Conservation (phyloP, 73 alveolate genomes). For the Uronychia setigera region DNA sequence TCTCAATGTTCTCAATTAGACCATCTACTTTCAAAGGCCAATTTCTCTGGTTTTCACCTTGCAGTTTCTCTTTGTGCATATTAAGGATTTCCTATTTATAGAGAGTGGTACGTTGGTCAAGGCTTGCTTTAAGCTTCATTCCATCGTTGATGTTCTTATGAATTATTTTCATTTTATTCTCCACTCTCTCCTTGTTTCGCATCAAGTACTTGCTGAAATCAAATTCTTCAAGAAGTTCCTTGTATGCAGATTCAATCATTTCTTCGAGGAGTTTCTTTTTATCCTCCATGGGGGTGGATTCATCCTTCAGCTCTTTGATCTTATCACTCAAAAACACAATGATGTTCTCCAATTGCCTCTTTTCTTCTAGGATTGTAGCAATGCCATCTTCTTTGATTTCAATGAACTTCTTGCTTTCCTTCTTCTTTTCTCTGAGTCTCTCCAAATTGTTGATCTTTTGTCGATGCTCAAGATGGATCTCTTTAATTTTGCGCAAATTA, state of each 20-base stretch:
- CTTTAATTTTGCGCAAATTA: constrained; percentile 11
- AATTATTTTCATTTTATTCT: constrained; percentile 28
- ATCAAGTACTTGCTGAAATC: constrained; percentile 39
- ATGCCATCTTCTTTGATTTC: constrained; percentile 34
- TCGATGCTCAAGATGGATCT: constrained; percentile 9
- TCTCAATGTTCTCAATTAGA: constrained; percentile 28
- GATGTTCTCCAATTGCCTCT: constrained; percentile 36
- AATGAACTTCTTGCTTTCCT: constrained; percentile 26
- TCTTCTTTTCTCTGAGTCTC: constrained; percentile 33
- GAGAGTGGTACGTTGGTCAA: constrained; percentile 16
- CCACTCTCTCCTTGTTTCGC: constrained; percentile 16
- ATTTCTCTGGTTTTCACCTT: constrained; percentile 5
- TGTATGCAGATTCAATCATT: constrained; percentile 48
- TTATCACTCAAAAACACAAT: constrained; percentile 45
- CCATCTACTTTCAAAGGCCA: constrained; percentile 46
- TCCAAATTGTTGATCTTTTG: constrained; percentile 29
- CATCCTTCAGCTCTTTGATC: constrained; percentile 58
- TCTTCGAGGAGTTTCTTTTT: constrained; percentile 32
- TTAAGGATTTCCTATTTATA: constrained; percentile 40
- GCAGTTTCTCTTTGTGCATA: constrained; percentile 8
- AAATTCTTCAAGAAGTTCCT: constrained; percentile 54
- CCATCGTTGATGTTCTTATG: constrained; percentile 16
- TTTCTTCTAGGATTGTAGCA: constrained; percentile 27
- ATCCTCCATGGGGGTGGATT: constrained; percentile 51
- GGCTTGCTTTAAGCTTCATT: constrained; percentile 7